Percentiles rank a stretch among this genome's conserved stretches.
These are phyloP conservation scores for Tolypocladium sp. DNA, from an alignment of 2,329 filamentous ascomycete species.

Conservation along the genomic window DNA sequence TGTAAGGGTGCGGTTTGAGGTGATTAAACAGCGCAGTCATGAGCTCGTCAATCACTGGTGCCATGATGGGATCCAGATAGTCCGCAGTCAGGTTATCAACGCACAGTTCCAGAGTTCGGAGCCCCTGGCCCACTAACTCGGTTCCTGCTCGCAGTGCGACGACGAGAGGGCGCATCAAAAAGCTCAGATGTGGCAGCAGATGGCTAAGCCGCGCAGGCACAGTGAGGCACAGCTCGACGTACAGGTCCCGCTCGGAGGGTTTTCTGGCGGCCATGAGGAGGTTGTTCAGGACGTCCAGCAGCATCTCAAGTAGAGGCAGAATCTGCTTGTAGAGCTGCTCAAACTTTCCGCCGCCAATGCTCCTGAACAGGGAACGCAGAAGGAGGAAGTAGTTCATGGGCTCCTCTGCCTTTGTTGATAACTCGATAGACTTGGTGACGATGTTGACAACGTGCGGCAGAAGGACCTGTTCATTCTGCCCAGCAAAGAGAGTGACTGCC, in stretches of 20 bases:
- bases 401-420: slow-evolving; percentile 91
- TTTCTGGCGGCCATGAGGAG: slow-evolving; percentile 84
- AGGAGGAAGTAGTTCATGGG: slow-evolving; percentile 98
- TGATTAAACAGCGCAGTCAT: slow-evolving; percentile 98
- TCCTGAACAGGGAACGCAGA: slow-evolving; percentile 83
- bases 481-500: slow-evolving; percentile 93
- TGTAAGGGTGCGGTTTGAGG: slow-evolving; percentile 86
- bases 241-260: slow-evolving; percentile 84
- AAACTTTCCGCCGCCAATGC: slow-evolving; percentile 94
- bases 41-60: slow-evolving; percentile 94
- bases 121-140: slow-evolving; percentile 87
- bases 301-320: slow-evolving; percentile 89
- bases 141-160: slow-evolving; percentile 85
- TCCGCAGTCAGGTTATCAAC: slow-evolving; percentile 97
- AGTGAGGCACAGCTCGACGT: slow-evolving; percentile 92
- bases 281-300: slow-evolving; percentile 94
- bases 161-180: slow-evolving; percentile 95
- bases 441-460: slow-evolving; percentile 95
- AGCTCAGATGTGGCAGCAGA: slow-evolving; percentile 87
- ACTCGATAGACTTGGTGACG: slow-evolving; percentile 91
- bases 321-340: slow-evolving; percentile 99
- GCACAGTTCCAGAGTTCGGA: slow-evolving; percentile 89
- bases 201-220: slow-evolving; percentile 93
- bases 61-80: slow-evolving; percentile 98
- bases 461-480: slow-evolving; percentile 90